phyloP scores from a whole-genome alignment of 192 early-diverging fungal species.

The Podila minutissima region DNA sequence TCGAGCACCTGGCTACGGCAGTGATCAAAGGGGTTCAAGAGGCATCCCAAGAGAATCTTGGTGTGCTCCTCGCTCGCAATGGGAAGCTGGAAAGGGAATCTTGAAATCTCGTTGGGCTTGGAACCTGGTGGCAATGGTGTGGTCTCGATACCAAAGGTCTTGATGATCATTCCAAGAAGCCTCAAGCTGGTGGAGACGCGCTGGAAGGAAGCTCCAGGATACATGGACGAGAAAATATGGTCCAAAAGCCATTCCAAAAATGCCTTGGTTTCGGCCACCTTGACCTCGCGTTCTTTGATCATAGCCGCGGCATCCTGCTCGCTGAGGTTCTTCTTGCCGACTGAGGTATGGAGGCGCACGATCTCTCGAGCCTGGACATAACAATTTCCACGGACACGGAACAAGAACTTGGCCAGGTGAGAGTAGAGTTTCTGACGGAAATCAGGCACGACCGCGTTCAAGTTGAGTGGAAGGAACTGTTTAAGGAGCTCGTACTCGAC shows the following conservation, averaged over 20 bases:
- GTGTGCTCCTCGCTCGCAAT: constrained; percentile 55
- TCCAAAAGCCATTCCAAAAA: constrained; percentile 74
- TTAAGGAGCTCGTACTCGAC: constrained; percentile 75
- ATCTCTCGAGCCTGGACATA: constrained; percentile 52
- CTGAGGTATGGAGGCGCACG: constrained; percentile 26
- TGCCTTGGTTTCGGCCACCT: constrained; percentile 55
- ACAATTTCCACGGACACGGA: constrained; percentile 65
- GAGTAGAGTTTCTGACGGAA: constrained; percentile 82
- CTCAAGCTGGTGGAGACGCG: constrained; percentile 69
- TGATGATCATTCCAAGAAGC: constrained; percentile 61
- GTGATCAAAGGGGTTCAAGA: constrained; percentile 79
- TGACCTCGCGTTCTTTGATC: constrained; percentile 31
- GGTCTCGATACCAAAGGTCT: constrained; percentile 60
- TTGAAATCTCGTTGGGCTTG: constrained; percentile 49
- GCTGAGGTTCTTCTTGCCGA: constrained; percentile 23
- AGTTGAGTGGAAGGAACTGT: constrained; percentile 73
- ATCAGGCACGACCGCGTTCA: constrained; percentile 79
- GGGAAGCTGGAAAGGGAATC: constrained; percentile 65
- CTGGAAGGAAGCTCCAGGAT: constrained; percentile 79
- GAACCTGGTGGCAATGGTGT: constrained; percentile 59
- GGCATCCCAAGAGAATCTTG: constrained; percentile 67
- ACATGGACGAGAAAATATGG: constrained; percentile 66
- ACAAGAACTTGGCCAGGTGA: constrained; percentile 67
- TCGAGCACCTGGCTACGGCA: constrained; percentile 79
- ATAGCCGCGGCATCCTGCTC: constrained; percentile 10